Evolutionary conservation across 148 eudicot genomes (phyloP).

Genomic region (Oxyria digyna): DNA sequence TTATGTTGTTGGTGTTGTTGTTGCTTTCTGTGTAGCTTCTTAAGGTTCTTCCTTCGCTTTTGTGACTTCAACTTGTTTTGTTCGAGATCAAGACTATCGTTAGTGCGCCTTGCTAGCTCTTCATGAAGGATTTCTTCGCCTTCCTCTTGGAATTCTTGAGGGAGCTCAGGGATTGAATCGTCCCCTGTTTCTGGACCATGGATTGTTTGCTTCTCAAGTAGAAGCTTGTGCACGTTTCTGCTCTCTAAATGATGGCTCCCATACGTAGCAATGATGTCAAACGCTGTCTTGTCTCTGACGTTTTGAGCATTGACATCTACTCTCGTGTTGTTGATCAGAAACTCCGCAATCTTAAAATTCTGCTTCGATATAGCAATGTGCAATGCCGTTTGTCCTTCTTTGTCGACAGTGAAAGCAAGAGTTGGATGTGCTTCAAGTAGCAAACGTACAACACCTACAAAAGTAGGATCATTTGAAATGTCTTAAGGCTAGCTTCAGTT

Average conservation of each 20-base stretch:
- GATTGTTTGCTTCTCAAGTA: background rate
- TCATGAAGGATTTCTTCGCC: background rate
- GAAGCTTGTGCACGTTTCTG: background rate
- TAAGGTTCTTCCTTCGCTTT: background rate
- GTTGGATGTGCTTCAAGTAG: background rate
- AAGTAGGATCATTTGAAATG: background rate
- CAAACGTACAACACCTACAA: background rate
- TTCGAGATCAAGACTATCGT: background rate
- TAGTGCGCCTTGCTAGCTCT: background rate
- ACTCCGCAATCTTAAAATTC: background rate
- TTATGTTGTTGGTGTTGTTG: background rate
- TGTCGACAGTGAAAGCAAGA: background rate
- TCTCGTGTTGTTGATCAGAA: background rate
- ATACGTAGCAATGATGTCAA: background rate
- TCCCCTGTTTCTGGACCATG: background rate
- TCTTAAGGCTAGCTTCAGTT: too few species aligned
- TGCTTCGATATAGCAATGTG: background rate
- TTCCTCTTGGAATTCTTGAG: background rate
- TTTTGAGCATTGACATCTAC: background rate
- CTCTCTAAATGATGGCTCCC: background rate
- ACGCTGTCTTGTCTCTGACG: background rate
- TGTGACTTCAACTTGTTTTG: background rate
- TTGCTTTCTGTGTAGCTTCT: background rate
- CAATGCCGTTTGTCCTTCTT: background rate
- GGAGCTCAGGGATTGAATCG: background rate